A percentile compares a stretch with the other conserved stretches of the same genome.
These are phyloP conservation scores for Neofusicoccum kwambonambiense DNA, from an alignment of 2,329 filamentous ascomycete species.

Conservation along the genomic window DNA sequence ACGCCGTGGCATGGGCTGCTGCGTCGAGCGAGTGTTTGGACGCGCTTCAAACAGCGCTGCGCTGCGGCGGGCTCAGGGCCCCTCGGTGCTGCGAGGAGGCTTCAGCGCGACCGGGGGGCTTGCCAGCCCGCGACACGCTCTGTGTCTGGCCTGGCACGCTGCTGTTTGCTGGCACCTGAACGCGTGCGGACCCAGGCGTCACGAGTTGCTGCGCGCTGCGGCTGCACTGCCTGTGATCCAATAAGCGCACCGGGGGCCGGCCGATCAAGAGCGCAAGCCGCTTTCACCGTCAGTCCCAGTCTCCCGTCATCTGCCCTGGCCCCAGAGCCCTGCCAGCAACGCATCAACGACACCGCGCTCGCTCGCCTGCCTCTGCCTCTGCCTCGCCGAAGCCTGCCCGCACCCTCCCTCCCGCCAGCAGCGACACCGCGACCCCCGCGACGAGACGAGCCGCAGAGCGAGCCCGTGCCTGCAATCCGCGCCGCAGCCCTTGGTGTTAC, in stretches of 20 bases:
- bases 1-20: background rate
- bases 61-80: too few species aligned
- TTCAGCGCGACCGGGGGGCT: background rate
- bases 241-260: background rate
- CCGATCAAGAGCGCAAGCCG: slow-evolving; percentile 7
- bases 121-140: background rate
- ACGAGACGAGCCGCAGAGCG: slow-evolving; percentile 10
- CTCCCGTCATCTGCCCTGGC: slow-evolving; percentile 11
- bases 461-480: slow-evolving; percentile 7
- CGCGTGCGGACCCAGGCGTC: slow-evolving; percentile 5
- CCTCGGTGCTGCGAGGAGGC: background rate
- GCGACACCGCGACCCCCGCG: background rate
- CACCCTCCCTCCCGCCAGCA: background rate
- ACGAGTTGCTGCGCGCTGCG: slow-evolving; percentile 5
- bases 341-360: background rate
- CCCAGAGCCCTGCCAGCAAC: background rate
- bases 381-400: background rate
- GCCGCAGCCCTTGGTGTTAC: slow-evolving; percentile 11
- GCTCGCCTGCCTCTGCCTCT: background rate
- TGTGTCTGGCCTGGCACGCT: background rate
- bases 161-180: slow-evolving; percentile 1
- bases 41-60: background rate
- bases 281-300: slow-evolving; percentile 10
- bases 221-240: background rate
- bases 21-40: background rate